Evolutionary conservation across 768 basidiomycete species (phyloP).

Genomic region (Gelatoporia subvermispora): DNA sequence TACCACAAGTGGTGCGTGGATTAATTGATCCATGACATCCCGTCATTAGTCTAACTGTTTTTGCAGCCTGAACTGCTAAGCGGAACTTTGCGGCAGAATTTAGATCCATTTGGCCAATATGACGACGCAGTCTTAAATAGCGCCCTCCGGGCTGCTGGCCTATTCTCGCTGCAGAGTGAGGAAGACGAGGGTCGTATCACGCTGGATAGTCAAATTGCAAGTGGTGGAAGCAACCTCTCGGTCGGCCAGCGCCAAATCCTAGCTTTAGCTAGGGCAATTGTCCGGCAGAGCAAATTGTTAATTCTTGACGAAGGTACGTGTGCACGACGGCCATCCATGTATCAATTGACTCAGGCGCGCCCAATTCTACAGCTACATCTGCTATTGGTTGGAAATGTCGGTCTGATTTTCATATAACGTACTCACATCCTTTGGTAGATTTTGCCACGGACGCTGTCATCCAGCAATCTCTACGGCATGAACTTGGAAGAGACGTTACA

Average conservation of each 20-base stretch:
- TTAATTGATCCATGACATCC: not conserved
- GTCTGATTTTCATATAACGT: not conserved
- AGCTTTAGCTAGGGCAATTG: slow-evolving; percentile 54
- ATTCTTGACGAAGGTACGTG: slow-evolving; percentile 50
- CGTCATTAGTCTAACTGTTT: not conserved
- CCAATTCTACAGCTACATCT: slow-evolving; percentile 32
- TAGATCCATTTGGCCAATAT: slow-evolving; percentile 56
- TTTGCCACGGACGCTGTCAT: slow-evolving; percentile 54
- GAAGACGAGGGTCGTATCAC: slow-evolving; percentile 33
- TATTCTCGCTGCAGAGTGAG: slow-evolving; percentile 36
- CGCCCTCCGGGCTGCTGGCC: slow-evolving; percentile 45
- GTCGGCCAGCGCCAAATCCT: slow-evolving; percentile 61
- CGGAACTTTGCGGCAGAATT: slow-evolving; percentile 51
- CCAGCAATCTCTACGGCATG: slow-evolving; percentile 48
- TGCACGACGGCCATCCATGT: too few relatives aligned
- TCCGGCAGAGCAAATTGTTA: slow-evolving; percentile 51
- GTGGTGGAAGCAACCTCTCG: slow-evolving; percentile 43
- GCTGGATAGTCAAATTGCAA: slow-evolving; percentile 40
- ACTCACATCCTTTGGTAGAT: slow-evolving; percentile 28
- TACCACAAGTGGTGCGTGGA: slow-evolving; percentile 47
- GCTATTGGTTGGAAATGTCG: slow-evolving; percentile 32
- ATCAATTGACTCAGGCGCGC: not conserved
- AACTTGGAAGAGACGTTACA: slow-evolving; percentile 39
- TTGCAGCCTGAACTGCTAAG: slow-evolving; percentile 45
- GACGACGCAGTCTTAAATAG: slow-evolving; percentile 49